A percentile compares a stretch with the other conserved stretches of the same genome.
Conservation (phyloP, 2,329 filamentous ascomycete species). For the Chaetothyriales sp. region DNA sequence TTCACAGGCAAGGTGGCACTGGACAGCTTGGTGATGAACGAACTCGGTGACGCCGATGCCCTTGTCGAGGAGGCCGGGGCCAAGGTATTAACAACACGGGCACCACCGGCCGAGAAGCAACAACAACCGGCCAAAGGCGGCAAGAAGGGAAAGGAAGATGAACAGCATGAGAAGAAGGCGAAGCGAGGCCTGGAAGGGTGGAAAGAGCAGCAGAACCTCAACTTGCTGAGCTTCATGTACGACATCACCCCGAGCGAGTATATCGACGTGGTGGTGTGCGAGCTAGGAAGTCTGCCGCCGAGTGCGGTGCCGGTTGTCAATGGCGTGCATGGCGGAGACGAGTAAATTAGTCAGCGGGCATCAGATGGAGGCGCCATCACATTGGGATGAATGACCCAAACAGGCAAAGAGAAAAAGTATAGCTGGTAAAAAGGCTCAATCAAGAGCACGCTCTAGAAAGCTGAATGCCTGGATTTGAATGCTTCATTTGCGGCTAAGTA, state of each 20-base stretch:
- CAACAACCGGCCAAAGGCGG: constrained; percentile 6
- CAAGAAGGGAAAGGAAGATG: constrained; percentile 16
- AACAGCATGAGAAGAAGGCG: constrained; percentile 14
- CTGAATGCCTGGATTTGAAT: neutral
- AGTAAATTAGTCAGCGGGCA: neutral
- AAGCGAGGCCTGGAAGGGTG: constrained; percentile 36
- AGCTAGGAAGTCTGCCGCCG: constrained; percentile 74
- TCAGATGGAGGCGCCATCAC: neutral
- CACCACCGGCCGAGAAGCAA: constrained; percentile 5
- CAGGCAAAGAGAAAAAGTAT: neutral
- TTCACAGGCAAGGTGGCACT: constrained; percentile 81
- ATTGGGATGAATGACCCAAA: neutral
- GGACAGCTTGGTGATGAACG: constrained; percentile 88
- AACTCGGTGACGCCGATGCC: constrained; percentile 67
- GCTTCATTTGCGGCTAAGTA: neutral
- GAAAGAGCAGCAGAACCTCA: constrained; percentile 46
- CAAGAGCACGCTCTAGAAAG: neutral
- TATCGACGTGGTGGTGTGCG: constrained; percentile 78
- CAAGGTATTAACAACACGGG: constrained; percentile 6
- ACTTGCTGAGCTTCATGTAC: constrained; percentile 65
- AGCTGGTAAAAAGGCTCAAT: neutral
- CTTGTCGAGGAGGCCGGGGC: constrained; percentile 27
- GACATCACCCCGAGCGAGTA: constrained; percentile 83
- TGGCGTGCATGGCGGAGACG: constrained; percentile 17
- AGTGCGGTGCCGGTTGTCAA: constrained; percentile 63